phyloP scores from a whole-genome alignment of 305 asterid genomes.

The Solanum hybrid region DNA sequence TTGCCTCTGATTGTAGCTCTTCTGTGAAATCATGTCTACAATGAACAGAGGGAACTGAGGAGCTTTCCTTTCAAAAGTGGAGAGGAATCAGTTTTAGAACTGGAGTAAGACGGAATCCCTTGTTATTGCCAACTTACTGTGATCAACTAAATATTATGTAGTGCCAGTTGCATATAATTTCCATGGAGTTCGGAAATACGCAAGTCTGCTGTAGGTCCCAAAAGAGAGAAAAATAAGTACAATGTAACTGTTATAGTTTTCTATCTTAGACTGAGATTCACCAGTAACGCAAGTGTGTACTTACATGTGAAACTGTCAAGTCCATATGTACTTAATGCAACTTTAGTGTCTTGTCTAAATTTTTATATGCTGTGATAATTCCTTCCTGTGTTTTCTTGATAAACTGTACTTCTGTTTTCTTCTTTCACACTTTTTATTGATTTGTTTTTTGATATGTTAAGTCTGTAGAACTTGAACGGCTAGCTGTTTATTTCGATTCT shows the following conservation, averaged over 20 bases:
- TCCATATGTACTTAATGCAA: neutral
- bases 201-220: neutral
- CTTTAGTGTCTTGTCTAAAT: neutral
- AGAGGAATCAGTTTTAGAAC: neutral
- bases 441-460: conserved; percentile 20
- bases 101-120: neutral
- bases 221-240: neutral
- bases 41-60: neutral
- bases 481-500: conserved; percentile 87
- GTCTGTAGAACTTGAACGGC: conserved; percentile 85
- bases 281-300: neutral
- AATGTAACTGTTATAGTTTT: neutral
- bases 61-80: neutral
- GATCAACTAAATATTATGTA: neutral
- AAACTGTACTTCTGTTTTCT: neutral
- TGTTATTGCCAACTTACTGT: neutral
- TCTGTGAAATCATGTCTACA: neutral
- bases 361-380: neutral
- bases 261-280: neutral
- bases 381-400: neutral
- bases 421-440: conserved; percentile 5
- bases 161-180: neutral
- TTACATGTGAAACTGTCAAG: neutral
- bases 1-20: neutral
- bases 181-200: neutral